Percentiles rank a stretch among this genome's conserved stretches.
Conservation (phyloP, 2,329 filamentous ascomycete genomes). For the Aspergillus aculeatinus region DNA sequence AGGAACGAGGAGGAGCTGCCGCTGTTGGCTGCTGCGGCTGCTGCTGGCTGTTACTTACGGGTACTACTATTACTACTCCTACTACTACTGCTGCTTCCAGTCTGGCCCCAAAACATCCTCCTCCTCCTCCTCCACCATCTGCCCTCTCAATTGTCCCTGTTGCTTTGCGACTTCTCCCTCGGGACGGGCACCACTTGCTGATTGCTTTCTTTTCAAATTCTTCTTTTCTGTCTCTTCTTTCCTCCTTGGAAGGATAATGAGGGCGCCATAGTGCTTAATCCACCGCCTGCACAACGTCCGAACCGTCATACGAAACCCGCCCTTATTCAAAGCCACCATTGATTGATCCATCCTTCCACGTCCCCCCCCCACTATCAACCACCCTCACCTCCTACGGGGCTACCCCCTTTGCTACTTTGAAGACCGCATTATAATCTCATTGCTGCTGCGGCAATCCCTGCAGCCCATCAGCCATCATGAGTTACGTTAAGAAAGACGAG, state of each 20-base stretch:
- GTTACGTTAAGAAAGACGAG: slow-evolving; percentile 99
- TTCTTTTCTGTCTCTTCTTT: neutral
- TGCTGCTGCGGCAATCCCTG: slow-evolving; percentile 32
- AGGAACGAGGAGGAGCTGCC: slow-evolving; percentile 18
- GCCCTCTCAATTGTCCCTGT: slow-evolving; percentile 5
- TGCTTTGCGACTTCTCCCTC: neutral
- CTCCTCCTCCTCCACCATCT: slow-evolving; percentile 13
- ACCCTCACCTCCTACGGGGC: slow-evolving; percentile 10
- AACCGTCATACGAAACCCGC: slow-evolving; percentile 22
- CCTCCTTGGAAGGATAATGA: slow-evolving; percentile 28
- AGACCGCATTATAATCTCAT: slow-evolving; percentile 13
- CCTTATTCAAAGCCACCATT: slow-evolving; percentile 23
- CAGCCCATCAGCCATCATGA: slow-evolving; percentile 59
- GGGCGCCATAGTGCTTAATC: slow-evolving; percentile 29
- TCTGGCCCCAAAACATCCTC: slow-evolving; percentile 13
- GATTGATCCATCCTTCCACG: slow-evolving; percentile 17
- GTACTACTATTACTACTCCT: no score
- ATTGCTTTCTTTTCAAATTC: neutral
- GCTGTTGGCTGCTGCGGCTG: slow-evolving; percentile 6
- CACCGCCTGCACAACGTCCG: slow-evolving; percentile 23
- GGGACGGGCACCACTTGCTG: slow-evolving; percentile 1
- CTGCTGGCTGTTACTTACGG: neutral
- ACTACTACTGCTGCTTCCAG: no score
- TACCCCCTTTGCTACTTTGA: slow-evolving; percentile 9
- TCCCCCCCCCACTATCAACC: neutral